Evolutionary conservation across 441 rosid genomes (phyloP).

Genomic region (Pelargonium citronellum): DNA sequence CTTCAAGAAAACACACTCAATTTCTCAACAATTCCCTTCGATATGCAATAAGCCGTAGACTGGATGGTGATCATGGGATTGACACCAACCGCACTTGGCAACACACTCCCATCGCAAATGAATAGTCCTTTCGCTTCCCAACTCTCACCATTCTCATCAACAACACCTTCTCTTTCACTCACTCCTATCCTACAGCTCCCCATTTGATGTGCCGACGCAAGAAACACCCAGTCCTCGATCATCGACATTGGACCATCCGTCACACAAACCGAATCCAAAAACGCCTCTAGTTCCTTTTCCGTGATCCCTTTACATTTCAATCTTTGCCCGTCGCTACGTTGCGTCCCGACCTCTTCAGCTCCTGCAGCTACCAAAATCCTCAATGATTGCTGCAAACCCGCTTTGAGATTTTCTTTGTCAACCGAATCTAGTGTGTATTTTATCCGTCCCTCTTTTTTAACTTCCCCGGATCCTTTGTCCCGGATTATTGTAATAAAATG

Average conservation of each 20-base stretch:
- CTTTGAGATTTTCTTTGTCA: constrained; percentile 51
- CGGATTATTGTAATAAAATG: constrained; percentile 45
- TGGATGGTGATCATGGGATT: constrained; percentile 90
- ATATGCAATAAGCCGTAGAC: constrained; percentile 69
- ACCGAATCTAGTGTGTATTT: constrained; percentile 29
- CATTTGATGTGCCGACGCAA: constrained; percentile 89
- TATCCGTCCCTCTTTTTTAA: constrained; percentile 54
- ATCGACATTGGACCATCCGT: constrained; percentile 35
- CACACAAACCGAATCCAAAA: constrained; percentile 41
- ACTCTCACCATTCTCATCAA: constrained; percentile 71
- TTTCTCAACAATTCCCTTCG: constrained; percentile 43
- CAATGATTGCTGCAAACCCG: constrained; percentile 56
- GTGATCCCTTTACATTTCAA: constrained; percentile 47
- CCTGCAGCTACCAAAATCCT: constrained; percentile 82
- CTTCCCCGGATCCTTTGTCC: constrained; percentile 59
- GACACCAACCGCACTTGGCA: constrained; percentile 79
- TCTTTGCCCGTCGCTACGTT: constrained; percentile 73
- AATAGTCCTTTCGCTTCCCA: constrained; percentile 88
- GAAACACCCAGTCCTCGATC: constrained; percentile 43
- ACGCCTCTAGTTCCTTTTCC: constrained; percentile 44
- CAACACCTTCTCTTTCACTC: constrained; percentile 54
- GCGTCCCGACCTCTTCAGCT: constrained; percentile 86
- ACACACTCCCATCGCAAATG: constrained; percentile 74
- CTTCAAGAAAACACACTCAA: too few relatives aligned
- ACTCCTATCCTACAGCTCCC: constrained; percentile 84